phyloP scores from a whole-genome alignment of 441 rosid species.

The Codiaeum variegatum region DNA sequence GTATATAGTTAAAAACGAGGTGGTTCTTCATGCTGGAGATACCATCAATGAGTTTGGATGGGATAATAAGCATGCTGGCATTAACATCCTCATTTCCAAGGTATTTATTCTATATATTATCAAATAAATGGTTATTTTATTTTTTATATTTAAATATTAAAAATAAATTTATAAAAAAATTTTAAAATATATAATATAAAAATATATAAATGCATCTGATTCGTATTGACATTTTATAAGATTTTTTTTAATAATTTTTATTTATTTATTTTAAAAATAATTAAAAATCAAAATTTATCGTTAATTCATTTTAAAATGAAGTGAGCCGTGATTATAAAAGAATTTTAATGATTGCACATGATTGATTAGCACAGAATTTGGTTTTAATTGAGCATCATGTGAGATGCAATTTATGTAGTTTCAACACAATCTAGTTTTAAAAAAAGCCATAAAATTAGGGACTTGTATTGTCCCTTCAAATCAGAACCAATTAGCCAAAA shows the following conservation, averaged over 20 bases:
- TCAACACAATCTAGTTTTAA: conserved; percentile 21
- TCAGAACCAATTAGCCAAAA: conserved; percentile 18
- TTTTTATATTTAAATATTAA: too few species aligned
- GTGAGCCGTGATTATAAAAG: too few species aligned
- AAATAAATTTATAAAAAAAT: too few species aligned
- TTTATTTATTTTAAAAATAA: neutral
- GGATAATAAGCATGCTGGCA: conserved; percentile 70
- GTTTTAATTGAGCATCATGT: conserved; percentile 19
- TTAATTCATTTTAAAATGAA: too few species aligned
- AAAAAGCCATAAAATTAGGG: neutral
- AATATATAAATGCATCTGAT: too few species aligned
- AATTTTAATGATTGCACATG: conserved; percentile 38
- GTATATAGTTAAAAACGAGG: conserved; percentile 34
- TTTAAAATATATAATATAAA: too few species aligned
- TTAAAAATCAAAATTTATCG: too few species aligned
- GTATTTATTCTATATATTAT: too few species aligned
- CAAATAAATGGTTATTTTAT: too few species aligned
- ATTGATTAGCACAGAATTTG: conserved; percentile 31
- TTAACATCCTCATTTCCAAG: conserved; percentile 62
- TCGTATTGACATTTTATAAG: too few species aligned
- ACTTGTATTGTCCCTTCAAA: conserved; percentile 29
- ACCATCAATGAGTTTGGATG: conserved; percentile 54
- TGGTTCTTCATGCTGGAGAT: conserved; percentile 55
- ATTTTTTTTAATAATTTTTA: too few species aligned
- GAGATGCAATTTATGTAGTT: conserved; percentile 11